Evolutionary conservation across 192 early-diverging fungal genomes (phyloP).

Genomic region (Gigaspora rosea): DNA sequence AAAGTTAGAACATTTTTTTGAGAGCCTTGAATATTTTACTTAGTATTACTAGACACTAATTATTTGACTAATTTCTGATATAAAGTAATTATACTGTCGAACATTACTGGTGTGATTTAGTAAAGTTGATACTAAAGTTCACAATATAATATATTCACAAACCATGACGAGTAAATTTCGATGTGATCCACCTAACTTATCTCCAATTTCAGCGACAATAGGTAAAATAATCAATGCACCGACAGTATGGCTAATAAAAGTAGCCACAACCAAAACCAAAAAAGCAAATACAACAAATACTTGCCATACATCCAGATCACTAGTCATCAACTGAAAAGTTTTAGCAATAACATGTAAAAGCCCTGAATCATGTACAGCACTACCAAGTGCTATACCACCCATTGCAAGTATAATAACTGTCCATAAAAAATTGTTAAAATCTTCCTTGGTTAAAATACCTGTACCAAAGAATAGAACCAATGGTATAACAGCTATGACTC

Average conservation of each 20-base stretch:
- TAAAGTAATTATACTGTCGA: neutral
- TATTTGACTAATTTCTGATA: neutral
- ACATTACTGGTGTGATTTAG: neutral
- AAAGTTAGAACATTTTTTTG: no score
- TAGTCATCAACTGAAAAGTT: constrained; percentile 64
- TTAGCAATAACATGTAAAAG: constrained; percentile 77
- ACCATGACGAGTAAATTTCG: constrained; percentile 81
- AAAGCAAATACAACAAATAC: constrained; percentile 76
- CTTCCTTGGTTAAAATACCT: constrained; percentile 91
- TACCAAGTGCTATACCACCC: constrained; percentile 94
- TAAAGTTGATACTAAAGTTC: neutral
- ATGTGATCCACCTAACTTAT: constrained; percentile 41
- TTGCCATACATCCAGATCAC: constrained; percentile 67
- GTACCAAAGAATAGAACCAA: constrained; percentile 89
- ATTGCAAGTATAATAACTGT: constrained; percentile 87
- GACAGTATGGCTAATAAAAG: constrained; percentile 95
- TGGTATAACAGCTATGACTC: constrained; percentile 90
- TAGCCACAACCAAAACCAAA: constrained; percentile 81
- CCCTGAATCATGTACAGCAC: constrained; percentile 86
- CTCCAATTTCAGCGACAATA: constrained; percentile 88
- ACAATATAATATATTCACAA: constrained; percentile 35
- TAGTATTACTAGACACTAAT: no score
- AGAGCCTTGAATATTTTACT: no score
- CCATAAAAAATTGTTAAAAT: constrained; percentile 97
- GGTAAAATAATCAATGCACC: constrained; percentile 95